phyloP scores from a whole-genome alignment of 164 flowering plant genomes.

The Berberis thunbergii region DNA sequence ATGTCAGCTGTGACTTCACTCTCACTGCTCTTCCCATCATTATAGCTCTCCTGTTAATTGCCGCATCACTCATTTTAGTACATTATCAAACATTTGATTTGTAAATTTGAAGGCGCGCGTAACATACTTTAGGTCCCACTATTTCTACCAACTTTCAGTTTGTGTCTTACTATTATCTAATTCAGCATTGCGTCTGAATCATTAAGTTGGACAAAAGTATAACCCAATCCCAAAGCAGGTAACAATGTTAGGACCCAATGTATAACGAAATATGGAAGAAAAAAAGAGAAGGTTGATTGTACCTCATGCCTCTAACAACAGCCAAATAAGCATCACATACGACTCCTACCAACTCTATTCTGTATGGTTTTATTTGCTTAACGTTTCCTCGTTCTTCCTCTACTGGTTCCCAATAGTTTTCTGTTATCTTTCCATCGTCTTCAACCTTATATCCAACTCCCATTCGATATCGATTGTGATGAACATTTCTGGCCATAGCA shows the following conservation, averaged over 20 bases:
- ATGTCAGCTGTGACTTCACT: slow-evolving; percentile 72
- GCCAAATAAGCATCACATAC: slow-evolving; percentile 87
- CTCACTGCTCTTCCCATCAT: slow-evolving; percentile 79
- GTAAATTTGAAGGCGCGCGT: too few relatives aligned
- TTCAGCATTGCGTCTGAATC: too few relatives aligned
- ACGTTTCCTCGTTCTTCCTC: slow-evolving; percentile 31
- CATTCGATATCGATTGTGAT: slow-evolving; percentile 69
- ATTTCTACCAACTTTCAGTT: too few relatives aligned
- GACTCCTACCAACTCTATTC: slow-evolving; percentile 90
- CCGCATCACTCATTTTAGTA: not conserved
- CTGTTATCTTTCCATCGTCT: slow-evolving; percentile 59
- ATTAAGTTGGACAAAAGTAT: too few relatives aligned
- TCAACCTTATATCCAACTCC: slow-evolving; percentile 72
- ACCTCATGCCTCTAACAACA: slow-evolving; percentile 91
- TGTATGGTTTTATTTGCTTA: slow-evolving; percentile 46
- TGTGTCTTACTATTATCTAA: too few relatives aligned
- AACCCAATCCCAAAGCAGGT: too few relatives aligned
- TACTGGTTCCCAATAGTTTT: slow-evolving; percentile 76
- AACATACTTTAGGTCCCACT: too few relatives aligned
- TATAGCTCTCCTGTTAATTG: slow-evolving; percentile 66
- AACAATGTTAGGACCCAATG: too few relatives aligned
- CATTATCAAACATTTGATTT: not conserved
- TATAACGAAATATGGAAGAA: too few relatives aligned
- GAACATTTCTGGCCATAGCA: slow-evolving; percentile 79
- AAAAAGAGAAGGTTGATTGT: not conserved